These are phyloP conservation scores for Linnemannia zychae DNA, from an alignment of 192 early-diverging fungal genomes.

Conservation along the genomic window DNA sequence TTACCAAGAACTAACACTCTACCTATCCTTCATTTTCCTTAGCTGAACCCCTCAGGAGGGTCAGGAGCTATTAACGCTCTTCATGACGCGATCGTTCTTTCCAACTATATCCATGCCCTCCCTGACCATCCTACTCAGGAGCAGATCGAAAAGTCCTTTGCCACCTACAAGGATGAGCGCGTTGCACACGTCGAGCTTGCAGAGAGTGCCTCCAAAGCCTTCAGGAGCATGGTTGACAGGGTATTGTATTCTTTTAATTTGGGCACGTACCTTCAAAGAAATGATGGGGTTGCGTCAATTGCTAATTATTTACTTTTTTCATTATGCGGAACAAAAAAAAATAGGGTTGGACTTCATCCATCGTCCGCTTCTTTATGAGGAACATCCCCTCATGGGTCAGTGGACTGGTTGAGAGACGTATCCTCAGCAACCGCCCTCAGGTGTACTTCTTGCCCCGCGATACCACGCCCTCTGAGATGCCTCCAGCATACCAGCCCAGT, in stretches of 20 bases:
- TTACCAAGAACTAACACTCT: too few relatives aligned
- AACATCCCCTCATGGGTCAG: not conserved
- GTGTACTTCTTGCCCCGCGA: not conserved
- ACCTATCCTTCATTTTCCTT: too few relatives aligned
- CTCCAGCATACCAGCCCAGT: not conserved
- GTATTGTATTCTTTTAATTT: too few relatives aligned
- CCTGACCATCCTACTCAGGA: not conserved
- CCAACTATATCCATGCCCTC: not conserved
- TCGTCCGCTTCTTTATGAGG: not conserved
- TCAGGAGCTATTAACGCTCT: constrained; percentile 1
- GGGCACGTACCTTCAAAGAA: too few relatives aligned
- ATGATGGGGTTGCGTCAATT: too few relatives aligned
- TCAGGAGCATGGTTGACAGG: too few relatives aligned
- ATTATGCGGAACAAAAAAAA: not conserved
- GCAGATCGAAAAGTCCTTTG: constrained; percentile 4
- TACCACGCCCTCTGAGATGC: not conserved
- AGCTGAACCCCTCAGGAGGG: not conserved
- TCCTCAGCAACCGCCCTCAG: not conserved
- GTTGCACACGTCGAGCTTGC: constrained; percentile 6
- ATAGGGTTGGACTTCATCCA: too few relatives aligned
- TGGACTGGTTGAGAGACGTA: not conserved
- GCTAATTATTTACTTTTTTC: not conserved
- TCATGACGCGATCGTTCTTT: constrained; percentile 11
- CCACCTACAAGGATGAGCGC: constrained; percentile 6
- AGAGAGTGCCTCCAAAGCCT: not conserved